phyloP scores from a whole-genome alignment of 768 basidiomycete genomes.

The Tricholoma bakamatsutake region DNA sequence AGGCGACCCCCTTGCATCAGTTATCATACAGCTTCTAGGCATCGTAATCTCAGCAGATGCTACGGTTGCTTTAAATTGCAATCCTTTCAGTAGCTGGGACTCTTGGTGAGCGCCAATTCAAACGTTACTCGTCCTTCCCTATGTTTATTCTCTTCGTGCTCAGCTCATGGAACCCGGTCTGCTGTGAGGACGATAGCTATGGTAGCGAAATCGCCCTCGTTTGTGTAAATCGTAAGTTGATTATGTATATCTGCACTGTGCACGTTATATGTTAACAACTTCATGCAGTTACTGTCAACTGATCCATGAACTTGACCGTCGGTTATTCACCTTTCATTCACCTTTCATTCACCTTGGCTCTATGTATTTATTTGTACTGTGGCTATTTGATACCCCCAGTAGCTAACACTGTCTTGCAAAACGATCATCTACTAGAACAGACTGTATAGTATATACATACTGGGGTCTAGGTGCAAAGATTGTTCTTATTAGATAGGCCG shows the following conservation, averaged over 20 bases:
- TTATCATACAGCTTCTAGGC: slow-evolving; percentile 27
- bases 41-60: slow-evolving; percentile 17
- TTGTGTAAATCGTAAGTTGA: slow-evolving; percentile 34
- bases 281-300: slow-evolving; percentile 5
- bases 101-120: slow-evolving; percentile 22
- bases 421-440: no score
- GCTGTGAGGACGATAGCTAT: slow-evolving; percentile 39
- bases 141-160: not conserved
- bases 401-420: no score
- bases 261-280: not conserved
- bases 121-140: not conserved
- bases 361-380: not conserved
- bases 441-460: no score
- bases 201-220: slow-evolving; percentile 37
- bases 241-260: no score
- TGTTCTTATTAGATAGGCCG: no score
- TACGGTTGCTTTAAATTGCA: slow-evolving; percentile 31
- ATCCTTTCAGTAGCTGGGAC: slow-evolving; percentile 26
- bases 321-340: no score
- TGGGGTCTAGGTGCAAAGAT: no score
- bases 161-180: slow-evolving; percentile 36
- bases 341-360: not conserved
- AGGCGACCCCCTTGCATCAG: slow-evolving; percentile 6
- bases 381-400: no score
- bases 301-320: not conserved